Conservation (phyloP, 805 yeast species). For the Pichia insulana region DNA sequence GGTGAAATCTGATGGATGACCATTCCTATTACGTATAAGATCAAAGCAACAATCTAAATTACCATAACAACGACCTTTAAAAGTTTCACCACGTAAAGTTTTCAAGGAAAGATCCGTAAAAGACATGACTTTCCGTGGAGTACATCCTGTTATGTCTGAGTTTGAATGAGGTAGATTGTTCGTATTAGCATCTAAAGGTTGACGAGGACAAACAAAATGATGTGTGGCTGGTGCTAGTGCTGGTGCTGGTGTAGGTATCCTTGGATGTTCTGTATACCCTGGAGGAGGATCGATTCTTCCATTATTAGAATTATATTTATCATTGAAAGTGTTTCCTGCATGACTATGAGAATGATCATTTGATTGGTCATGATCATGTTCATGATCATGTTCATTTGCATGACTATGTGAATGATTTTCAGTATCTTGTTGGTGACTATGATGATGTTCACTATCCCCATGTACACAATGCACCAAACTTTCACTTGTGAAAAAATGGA, state of each 20-base stretch:
- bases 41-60: slow-evolving; percentile 22
- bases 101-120: slow-evolving; percentile 25
- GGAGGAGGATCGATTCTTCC: background rate
- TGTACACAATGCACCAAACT: slow-evolving; percentile 84
- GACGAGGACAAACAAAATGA: too few relatives aligned
- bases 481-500: slow-evolving; percentile 72
- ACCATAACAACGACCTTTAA: slow-evolving; percentile 29
- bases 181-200: background rate
- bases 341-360: slow-evolving; percentile 12
- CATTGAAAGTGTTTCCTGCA: background rate
- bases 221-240: too few relatives aligned
- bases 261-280: too few relatives aligned
- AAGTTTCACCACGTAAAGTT: slow-evolving; percentile 21
- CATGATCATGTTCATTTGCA: slow-evolving; percentile 5
- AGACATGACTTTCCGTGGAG: slow-evolving; percentile 10
- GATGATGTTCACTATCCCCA: slow-evolving; percentile 20
- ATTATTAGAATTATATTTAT: background rate
- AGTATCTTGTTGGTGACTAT: slow-evolving; percentile 1
- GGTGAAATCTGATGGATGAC: slow-evolving; percentile 1
- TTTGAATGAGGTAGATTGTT: background rate
- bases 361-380: slow-evolving; percentile 8
- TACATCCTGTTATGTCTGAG: background rate
- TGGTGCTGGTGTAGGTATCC: too few relatives aligned
- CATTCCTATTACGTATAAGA: slow-evolving; percentile 18
- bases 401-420: slow-evolving; percentile 2